Evolutionary conservation across 768 basidiomycete genomes (phyloP).

Genomic region (Russula compacta): DNA sequence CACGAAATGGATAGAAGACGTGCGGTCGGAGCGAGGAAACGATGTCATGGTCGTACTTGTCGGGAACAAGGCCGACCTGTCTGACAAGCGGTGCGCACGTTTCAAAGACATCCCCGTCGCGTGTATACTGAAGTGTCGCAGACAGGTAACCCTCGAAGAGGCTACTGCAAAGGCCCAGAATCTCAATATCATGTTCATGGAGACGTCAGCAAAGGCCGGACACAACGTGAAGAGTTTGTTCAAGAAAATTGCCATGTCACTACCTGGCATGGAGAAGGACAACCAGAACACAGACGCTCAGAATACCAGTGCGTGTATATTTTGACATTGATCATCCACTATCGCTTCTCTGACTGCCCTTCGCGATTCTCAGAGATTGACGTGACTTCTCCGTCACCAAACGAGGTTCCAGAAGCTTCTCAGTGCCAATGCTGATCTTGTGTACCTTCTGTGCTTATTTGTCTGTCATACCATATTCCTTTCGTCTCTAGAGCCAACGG

Average conservation of each 20-base stretch:
- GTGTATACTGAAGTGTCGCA: constrained; percentile 27
- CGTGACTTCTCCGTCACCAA: constrained; percentile 62
- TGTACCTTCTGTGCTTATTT: constrained; percentile 22
- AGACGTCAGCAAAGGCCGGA: constrained; percentile 97
- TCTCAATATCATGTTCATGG: constrained; percentile 96
- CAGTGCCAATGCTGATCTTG: constrained; percentile 65
- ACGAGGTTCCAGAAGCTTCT: constrained; percentile 78
- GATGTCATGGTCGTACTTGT: constrained; percentile 98
- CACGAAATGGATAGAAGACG: constrained; percentile 99
- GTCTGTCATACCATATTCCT: constrained; percentile 18
- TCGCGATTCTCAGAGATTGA: constrained; percentile 63
- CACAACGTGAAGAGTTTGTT: constrained; percentile 99
- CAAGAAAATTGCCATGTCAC: constrained; percentile 97
- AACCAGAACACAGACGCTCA: constrained; percentile 39
- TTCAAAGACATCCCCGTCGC: not conserved
- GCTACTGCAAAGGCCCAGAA: constrained; percentile 87
- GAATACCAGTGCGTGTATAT: constrained; percentile 34
- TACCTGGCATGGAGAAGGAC: constrained; percentile 93
- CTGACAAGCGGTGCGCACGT: constrained; percentile 82
- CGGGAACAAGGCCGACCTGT: constrained; percentile 98
- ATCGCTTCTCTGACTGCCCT: not conserved
- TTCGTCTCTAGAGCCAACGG: constrained; percentile 10
- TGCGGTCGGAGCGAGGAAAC: constrained; percentile 91
- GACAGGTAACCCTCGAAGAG: constrained; percentile 98
- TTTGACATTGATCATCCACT: not conserved